These are phyloP conservation scores for Melocanna baccifera DNA, from an alignment of 176 grass and related monocot genomes.

Conservation along the genomic window DNA sequence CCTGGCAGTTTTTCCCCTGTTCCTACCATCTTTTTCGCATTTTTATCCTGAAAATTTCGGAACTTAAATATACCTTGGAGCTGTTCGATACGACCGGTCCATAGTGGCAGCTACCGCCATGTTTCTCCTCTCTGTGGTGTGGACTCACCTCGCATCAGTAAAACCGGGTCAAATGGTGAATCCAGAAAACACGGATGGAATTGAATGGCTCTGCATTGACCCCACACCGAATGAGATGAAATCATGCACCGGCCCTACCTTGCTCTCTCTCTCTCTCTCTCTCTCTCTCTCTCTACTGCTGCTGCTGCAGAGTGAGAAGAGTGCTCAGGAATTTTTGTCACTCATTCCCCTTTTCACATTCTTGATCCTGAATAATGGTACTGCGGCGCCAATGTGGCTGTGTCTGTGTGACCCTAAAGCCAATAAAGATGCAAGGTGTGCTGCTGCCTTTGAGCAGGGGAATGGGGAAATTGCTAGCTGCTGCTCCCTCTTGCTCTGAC, in stretches of 20 bases:
- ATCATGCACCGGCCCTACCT: background rate
- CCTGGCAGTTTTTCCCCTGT: background rate
- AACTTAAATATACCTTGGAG: background rate
- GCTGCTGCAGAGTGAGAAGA: background rate
- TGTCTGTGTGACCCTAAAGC: conserved; percentile 10
- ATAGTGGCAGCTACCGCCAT: background rate
- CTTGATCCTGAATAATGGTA: background rate
- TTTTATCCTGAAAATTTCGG: background rate
- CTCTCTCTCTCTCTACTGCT: background rate
- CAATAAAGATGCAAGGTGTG: conserved; percentile 35
- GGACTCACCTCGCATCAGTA: background rate
- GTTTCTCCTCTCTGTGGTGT: background rate
- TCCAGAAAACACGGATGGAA: conserved; percentile 2
- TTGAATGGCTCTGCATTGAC: background rate
- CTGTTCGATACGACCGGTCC: background rate
- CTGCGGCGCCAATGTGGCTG: conserved; percentile 21
- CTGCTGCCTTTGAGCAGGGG: conserved; percentile 12
- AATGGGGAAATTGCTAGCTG: conserved; percentile 26
- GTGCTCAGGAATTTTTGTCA: conserved; percentile 1
- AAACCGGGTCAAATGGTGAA: conserved; percentile 1
- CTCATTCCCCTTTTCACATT: conserved; percentile 1
- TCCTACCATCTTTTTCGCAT: background rate
- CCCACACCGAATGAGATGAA: conserved; percentile 15
- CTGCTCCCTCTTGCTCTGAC: conserved; percentile 35
- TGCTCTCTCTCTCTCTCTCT: background rate